Evolutionary conservation across 2,329 filamentous ascomycete species (phyloP), one percentile per base, ranked within the genome.

Genomic region (Monilinia laxa): DNA sequence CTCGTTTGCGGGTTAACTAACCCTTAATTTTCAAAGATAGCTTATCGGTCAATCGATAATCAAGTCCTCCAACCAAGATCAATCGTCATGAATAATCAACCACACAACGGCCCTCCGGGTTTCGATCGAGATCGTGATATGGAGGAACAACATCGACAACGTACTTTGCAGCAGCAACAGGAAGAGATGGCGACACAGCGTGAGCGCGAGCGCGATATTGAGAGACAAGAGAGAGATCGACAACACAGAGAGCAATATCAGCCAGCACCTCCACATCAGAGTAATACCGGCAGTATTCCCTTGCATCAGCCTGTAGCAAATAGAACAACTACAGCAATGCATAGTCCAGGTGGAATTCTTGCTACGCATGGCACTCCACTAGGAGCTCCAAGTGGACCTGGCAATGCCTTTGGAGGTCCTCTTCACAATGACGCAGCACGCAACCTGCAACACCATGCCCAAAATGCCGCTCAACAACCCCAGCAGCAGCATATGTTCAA

Each of bases 271-370:
- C 87, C 90, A 35, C 92, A 95, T 75, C 93, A 97, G 78, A 95
- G 90, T 79, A 93, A 91, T 75, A 89, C 91, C 51, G 92, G 90
- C 67, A 92, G 93, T 3, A 91, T 97, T 65, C 92, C 93, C 65
- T 89, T 98, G 73, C 94, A 98, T 79, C 94, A 98, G 78, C 94
- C 94, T 6, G 93, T 97, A 68, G 94, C 94, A 69, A 87, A 93
- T 76, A 83, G 93, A 79, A 82, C 92, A 70, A 80, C 90, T 67
- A 90, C 88, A 70, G 90, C 92, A 63, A 96, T 97, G 66, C 94
- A 97, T 76, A 96, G 93, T 56, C 94, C 94, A 1, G 94, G 95
- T 71, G 94, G 94, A 11, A 84, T 98, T 47, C 85, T 98, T 51
- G 86, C 89, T 11, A 92, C 88, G 71, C 87, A 92, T 72, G 87